Evolutionary conservation across 495 filamentous ascomycete genomes (phyloP), one percentile per base, ranked within the genome.

Genomic region (Penicillium coprophilum): DNA sequence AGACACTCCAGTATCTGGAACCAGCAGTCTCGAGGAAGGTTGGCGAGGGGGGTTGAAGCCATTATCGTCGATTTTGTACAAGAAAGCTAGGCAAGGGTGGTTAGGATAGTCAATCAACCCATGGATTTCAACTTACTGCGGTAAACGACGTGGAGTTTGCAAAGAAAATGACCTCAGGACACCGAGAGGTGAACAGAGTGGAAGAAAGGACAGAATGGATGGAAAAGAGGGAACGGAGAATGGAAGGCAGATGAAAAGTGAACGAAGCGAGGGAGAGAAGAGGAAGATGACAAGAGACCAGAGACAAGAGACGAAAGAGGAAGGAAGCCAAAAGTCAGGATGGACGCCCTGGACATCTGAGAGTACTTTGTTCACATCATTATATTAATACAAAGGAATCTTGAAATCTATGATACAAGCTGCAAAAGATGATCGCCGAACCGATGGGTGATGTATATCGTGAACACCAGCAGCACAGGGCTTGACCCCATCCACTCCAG

Each of bases 371-470:
- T 36, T 36, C 34, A n/a, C 15, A 8, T 3, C 2, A 34, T 36
- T 8, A 38, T 38, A 38, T 38, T 38, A 38, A 38, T 38, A 38
- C 34, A 38, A 38, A n/a, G 74, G 69, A 21, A 77, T 74, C 41
- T 65, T 72, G 47, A 77, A 68, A 49, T 75, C 72, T 50, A 75
- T 66, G 46, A 77, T 75, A 48, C 72, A 73, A 27, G 74, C 74
- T 1, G 71, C 71, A 49, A 77, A 75, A 3, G 72, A 75, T 0
- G 70, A 53, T 8, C 68, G 69, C 11, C 66, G 58, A 2, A 60
- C 53, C 9, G 53, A 39, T 4, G 59, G 39, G 23, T 55, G 57
- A 36, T 46, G 30, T 8, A 48, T 41, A n/a, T 17, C 56, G 48
- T 38, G 57, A 0, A 49, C 40, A 21, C 31, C 40, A 39, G 39